Evolutionary conservation across 2,329 filamentous ascomycete species (phyloP).

Genomic region (Aotearoamyces nothofagi): DNA sequence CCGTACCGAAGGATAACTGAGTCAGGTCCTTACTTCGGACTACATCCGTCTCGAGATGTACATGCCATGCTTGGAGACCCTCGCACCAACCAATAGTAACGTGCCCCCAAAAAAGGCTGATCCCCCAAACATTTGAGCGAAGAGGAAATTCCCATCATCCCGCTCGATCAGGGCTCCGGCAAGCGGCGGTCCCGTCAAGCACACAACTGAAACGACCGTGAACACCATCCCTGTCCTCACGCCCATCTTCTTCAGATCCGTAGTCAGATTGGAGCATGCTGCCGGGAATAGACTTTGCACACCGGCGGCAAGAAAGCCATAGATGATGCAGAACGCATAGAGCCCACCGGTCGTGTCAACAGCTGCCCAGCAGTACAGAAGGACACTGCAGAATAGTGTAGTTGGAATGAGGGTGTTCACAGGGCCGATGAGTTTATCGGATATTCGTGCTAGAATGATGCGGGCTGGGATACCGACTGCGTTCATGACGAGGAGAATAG

Average conservation of each 20-base stretch:
- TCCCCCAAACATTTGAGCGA: slow-evolving; percentile 22
- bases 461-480: slow-evolving; percentile 34
- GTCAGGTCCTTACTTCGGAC: too few relatives aligned
- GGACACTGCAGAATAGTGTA: slow-evolving; percentile 4
- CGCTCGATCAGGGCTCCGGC: slow-evolving; percentile 31
- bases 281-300: slow-evolving; percentile 34
- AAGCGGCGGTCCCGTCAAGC: slow-evolving; percentile 34
- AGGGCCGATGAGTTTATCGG: slow-evolving; percentile 31
- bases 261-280: slow-evolving; percentile 28
- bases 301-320: slow-evolving; percentile 30
- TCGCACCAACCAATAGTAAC: background rate
- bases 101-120: background rate
- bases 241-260: slow-evolving; percentile 32
- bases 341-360: slow-evolving; percentile 24
- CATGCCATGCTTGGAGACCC: too few relatives aligned
- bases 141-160: slow-evolving; percentile 26
- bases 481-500: slow-evolving; percentile 34
- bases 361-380: slow-evolving; percentile 29
- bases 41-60: too few relatives aligned
- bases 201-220: slow-evolving; percentile 30
- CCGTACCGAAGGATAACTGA: too few relatives aligned
- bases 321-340: slow-evolving; percentile 30
- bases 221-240: slow-evolving; percentile 36
- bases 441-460: slow-evolving; percentile 29
- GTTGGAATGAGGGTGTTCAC: slow-evolving; percentile 33